Base-by-base conservation (phyloP, 176 grass and related monocot species). In the Lolium multiflorum region DNA sequence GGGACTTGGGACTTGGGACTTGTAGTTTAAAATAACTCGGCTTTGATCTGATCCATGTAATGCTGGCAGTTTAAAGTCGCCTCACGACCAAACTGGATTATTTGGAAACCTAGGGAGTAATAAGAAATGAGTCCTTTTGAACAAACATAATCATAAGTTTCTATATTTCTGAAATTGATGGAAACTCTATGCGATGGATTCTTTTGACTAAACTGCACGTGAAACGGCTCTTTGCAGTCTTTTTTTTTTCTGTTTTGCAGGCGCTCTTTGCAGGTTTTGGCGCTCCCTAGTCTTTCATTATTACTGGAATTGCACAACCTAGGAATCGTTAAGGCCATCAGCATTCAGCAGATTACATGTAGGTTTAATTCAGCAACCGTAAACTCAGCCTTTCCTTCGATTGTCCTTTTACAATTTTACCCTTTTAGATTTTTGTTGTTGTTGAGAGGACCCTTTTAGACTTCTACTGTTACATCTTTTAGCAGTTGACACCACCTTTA, bases 101-200 rank as follows among this genome's bases (percentile, higher is more conserved):
- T 41, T 15, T 57, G 24, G 31, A 69, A 44, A 43, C 25, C 9
- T 75, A 31, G 9, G 20, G 11, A 66, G 10, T 54, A 48, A 22
- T 41, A 51, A 51, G 11, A 63, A 63, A 60, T 28, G 47, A 31
- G 8, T 52, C 7, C 47, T 75, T 75, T 18, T 9, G 22, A 51
- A 51, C 21, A 3, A 12, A 10, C 71, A 74, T 28, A 50, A 16
- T 24, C 21, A 25, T 15, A 11, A 26, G 6, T 74, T 15, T 46
- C 43, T 73, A 7, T 74, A 21, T 50, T 9, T 50, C 71, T 74
- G 71, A 15, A 74, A 50, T 26, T 50, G 71, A 74, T 74, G 7
- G 28, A 39, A 74, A 0, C 51, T 26, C 46, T 6, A 26, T 74
- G 21, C 14, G 62, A 26, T 31, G 62, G 12, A 65, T 48, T 52